Base-by-base conservation (phyloP, 2,329 filamentous ascomycete genomes). In the Penicillium sumatraense region DNA sequence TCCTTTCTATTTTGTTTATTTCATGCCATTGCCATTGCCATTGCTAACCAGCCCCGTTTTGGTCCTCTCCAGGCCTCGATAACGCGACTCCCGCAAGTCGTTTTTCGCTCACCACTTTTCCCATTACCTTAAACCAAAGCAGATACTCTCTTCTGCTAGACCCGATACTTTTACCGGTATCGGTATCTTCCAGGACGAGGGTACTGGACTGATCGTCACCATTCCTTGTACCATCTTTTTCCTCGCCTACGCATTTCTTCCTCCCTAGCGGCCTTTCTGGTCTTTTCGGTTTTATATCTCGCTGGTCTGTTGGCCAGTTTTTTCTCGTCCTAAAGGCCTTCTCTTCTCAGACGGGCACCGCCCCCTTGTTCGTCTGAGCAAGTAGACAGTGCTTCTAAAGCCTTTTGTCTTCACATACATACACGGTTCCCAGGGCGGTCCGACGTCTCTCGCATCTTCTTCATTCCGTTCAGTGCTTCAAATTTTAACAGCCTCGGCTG, bases 261-360 rank as follows among this genome's bases (percentile, higher is more conserved):
- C 93, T 81, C 93, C 93, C 80, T 97, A 97, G 88, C 72, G 69
- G 70, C 72, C 85, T 82, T 80, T 79, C 77, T 70, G 79, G 82
- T 83, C 83, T 88, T 57, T 58, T 57, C 57, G 56, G 54, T 58
- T 57, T 61, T 90, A 86, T 83, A 86, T 89, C 89, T 92, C 90
- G 90, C 89, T 70, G 72, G 70, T 66, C 68, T 70, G 89, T 72
- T 85, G 85, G 90, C 91, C 90, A 93, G 89, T 90, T 85, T 84
- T 81, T 77, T 78, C 77, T 68, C 76, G 76, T 78, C 84, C 83
- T 84, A 89, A 95, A 91, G 91, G 91, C 90, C 91, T 95, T 92
- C 91, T 95, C 89, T 93, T 82, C 90, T 93, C 90, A 90, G 87
- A 85, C 91, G 90, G 83, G 90, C 89, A 83, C 88, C 86, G 86